Conservation (phyloP, 345 rosid species). For the Populus euphratica region DNA sequence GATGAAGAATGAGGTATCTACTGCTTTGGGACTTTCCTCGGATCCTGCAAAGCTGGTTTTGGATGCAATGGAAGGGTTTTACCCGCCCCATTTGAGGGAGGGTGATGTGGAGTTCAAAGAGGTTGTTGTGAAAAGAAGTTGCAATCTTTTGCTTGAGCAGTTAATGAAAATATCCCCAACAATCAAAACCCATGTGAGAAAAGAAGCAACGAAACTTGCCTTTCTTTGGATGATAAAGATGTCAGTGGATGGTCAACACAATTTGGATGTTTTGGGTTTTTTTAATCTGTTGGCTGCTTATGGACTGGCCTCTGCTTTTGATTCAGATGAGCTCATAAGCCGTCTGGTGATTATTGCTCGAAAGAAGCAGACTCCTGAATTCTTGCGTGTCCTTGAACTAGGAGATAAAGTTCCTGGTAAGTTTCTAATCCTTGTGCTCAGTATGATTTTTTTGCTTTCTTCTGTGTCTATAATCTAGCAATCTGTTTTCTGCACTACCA, state of each 20-base stretch:
- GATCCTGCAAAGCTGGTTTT: slow-evolving; percentile 63
- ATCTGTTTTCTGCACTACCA: neutral
- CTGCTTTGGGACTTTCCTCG: slow-evolving; percentile 25
- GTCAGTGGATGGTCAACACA: slow-evolving; percentile 17
- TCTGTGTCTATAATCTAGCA: neutral
- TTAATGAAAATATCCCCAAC: slow-evolving; percentile 37
- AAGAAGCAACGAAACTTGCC: slow-evolving; percentile 41
- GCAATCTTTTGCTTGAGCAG: slow-evolving; percentile 47
- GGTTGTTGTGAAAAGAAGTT: slow-evolving; percentile 35
- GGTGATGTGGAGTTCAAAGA: slow-evolving; percentile 26
- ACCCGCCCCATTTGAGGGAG: slow-evolving; percentile 30
- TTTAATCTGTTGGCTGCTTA: slow-evolving; percentile 41
- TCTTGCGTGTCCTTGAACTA: slow-evolving; percentile 33
- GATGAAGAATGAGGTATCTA: slow-evolving; percentile 26
- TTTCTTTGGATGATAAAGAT: slow-evolving; percentile 26
- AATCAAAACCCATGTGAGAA: slow-evolving; percentile 26
- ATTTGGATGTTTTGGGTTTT: slow-evolving; percentile 32
- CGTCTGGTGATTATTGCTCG: slow-evolving; percentile 25
- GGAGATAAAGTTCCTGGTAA: slow-evolving; percentile 30
- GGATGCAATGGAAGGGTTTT: slow-evolving; percentile 49
- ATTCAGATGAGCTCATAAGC: slow-evolving; percentile 28
- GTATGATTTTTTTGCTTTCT: neutral
- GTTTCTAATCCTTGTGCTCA: neutral
- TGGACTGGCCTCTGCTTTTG: slow-evolving; percentile 28
- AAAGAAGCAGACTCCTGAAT: slow-evolving; percentile 24